Base-by-base conservation (phyloP, 2,329 filamentous ascomycete species). In the Trichoderma pleuroti region DNA sequence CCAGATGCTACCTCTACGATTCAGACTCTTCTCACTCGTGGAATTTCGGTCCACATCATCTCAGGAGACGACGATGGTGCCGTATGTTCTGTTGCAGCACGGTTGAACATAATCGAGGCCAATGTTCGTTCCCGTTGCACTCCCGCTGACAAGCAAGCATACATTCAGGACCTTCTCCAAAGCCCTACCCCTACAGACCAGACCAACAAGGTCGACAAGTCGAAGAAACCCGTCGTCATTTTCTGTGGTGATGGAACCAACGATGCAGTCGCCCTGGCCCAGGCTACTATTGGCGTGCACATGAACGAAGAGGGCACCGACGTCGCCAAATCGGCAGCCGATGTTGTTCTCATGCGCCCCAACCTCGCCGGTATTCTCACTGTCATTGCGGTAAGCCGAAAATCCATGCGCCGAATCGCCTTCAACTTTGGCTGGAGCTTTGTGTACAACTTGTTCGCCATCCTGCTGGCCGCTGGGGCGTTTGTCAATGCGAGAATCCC, bases 221-320 rank as follows among this genome's bases (percentile, higher is more conserved):
- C 11, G 4, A 75, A 75, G 39, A 73, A 76, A 52, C 75, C 80
- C 0, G 78, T 85, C 1, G 86, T 93, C 21, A 79, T 94, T 7
- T 94, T 95, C 78, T 86, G 87, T 64, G 92, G 92, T 39, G 92
- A 95, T 74, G 93, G 93, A 2, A 93, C 91, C 16, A 95, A 95
- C 77, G 92, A 95, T 76, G 91, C 92, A 0, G 84, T 88, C 3
- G 92, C 92, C 0, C 84, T 95, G 3, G 88, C 91, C 0, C 87
- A 90, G 76, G 91, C 93, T 1, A 86, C 86, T 7, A 86, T 95
- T 32, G 93, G 93, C 32, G 83, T 94, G 0, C 90, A 93, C 73
- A 87, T 95, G 77, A 86, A 86, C 71, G 78, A 80, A 56, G 36
- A 63, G 26, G 84, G 84, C 5, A 88, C 85, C 1, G 91, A 93